Conservation (phyloP, 495 filamentous ascomycete species). For the Letharia lupina region DNA sequence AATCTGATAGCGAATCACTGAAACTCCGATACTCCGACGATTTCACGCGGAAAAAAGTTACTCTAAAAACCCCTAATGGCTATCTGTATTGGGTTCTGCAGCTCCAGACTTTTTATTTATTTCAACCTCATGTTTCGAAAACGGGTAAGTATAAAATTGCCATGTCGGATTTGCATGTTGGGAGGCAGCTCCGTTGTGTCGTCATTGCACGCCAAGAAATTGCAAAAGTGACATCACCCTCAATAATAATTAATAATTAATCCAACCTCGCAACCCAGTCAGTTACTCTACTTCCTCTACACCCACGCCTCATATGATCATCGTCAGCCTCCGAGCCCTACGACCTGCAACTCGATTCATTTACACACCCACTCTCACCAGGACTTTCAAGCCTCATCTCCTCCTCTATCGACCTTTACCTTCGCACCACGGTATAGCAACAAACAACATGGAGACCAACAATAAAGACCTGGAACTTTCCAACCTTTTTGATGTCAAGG, state of each 20-base stretch:
- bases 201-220: conserved; percentile 4
- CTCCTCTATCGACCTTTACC: neutral
- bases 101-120: too few relatives aligned
- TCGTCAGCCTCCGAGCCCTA: neutral
- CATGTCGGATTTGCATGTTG: neutral
- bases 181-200: conserved; percentile 6
- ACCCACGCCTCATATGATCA: neutral
- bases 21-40: too few relatives aligned
- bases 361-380: neutral
- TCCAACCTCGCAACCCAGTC: neutral
- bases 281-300: neutral
- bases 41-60: too few relatives aligned
- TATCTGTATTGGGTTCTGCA: too few relatives aligned
- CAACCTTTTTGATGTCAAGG: conserved; percentile 49
- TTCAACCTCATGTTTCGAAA: too few relatives aligned
- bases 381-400: neutral
- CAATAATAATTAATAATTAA: too few relatives aligned
- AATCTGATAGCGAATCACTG: too few relatives aligned
- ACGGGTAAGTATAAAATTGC: neutral
- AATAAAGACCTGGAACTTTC: conserved; percentile 43
- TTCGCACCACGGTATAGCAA: neutral
- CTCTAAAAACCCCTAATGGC: too few relatives aligned
- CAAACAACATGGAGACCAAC: conserved; percentile 30
- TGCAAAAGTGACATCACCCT: conserved; percentile 4
- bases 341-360: neutral